These are phyloP conservation scores for Aplosporella prunicola DNA, from an alignment of 2,329 filamentous ascomycete species.

Conservation along the genomic window DNA sequence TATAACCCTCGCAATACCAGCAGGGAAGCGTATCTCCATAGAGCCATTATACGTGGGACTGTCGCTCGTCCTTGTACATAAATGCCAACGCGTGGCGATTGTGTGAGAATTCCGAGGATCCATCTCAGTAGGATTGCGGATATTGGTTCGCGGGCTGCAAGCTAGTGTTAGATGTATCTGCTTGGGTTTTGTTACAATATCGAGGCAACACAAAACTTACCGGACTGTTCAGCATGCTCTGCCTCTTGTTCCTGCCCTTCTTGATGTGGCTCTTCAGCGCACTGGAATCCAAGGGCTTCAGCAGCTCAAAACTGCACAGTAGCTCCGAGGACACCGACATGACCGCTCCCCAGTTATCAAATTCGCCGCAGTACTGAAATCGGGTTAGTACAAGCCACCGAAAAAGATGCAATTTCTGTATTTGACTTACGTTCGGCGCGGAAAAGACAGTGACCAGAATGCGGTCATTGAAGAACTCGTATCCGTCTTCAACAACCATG, in stretches of 20 bases:
- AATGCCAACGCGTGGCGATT: no score
- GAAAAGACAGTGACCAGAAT: slow-evolving; percentile 96
- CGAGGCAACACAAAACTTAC: slow-evolving; percentile 45
- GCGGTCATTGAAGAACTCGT: slow-evolving; percentile 96
- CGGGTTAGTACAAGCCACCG: slow-evolving; percentile 13
- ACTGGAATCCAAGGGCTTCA: slow-evolving; percentile 92
- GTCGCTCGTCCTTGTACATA: no score
- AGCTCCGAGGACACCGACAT: slow-evolving; percentile 95
- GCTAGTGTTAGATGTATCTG: not conserved
- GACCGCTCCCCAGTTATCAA: slow-evolving; percentile 97
- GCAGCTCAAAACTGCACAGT: slow-evolving; percentile 90
- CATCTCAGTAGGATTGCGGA: slow-evolving; percentile 40
- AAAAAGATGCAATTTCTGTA: not conserved
- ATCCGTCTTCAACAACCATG: slow-evolving; percentile 98
- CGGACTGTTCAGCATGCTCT: slow-evolving; percentile 92
- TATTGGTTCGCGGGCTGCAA: slow-evolving; percentile 40
- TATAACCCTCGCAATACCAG: no score
- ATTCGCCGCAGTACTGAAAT: slow-evolving; percentile 89
- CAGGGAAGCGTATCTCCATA: slow-evolving; percentile 4
- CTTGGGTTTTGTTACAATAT: no score
- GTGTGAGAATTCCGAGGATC: not conserved
- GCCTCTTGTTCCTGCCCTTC: slow-evolving; percentile 88
- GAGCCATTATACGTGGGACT: slow-evolving; percentile 7
- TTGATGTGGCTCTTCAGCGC: slow-evolving; percentile 98
- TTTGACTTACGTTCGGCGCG: slow-evolving; percentile 77